A percentile compares a stretch with the other conserved stretches of the same genome.
These are phyloP conservation scores for Aspergillus asperescens DNA, from an alignment of 495 filamentous ascomycete genomes.

Conservation along the genomic window DNA sequence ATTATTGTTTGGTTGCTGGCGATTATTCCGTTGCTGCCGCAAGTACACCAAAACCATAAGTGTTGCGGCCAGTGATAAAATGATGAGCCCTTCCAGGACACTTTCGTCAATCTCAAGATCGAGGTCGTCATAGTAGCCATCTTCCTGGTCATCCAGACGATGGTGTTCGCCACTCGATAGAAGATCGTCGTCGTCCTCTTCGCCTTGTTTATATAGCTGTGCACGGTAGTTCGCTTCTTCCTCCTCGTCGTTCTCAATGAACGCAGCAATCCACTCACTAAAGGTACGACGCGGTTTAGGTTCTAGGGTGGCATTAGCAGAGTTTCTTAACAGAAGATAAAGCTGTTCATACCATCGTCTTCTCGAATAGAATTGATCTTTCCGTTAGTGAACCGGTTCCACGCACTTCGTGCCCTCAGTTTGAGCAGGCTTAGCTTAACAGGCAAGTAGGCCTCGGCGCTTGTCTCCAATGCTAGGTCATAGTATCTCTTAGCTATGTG, in stretches of 20 bases:
- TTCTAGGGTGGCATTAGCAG: constrained; percentile 32
- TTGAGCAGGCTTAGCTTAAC: constrained; percentile 86
- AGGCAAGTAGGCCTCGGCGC: constrained; percentile 89
- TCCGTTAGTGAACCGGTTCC: constrained; percentile 89
- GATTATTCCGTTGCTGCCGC: constrained; percentile 65
- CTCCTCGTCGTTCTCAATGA: constrained; percentile 66
- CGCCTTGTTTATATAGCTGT: constrained; percentile 53
- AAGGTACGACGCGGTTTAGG: constrained; percentile 67
- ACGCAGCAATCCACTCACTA: constrained; percentile 76
- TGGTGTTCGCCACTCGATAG: constrained; percentile 45
- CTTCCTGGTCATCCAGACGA: constrained; percentile 48
- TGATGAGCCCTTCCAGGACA: constrained; percentile 77
- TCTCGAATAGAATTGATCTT: constrained; percentile 85
- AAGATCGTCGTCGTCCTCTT: constrained; percentile 52
- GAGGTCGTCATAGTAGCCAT: constrained; percentile 61
- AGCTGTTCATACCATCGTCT: constrained; percentile 62
- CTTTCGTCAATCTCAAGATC: constrained; percentile 65
- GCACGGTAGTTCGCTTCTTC: constrained; percentile 40
- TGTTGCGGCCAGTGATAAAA: constrained; percentile 68
- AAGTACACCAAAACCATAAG: constrained; percentile 78
- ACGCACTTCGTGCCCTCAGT: constrained; percentile 74
- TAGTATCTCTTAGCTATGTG: constrained; percentile 96
- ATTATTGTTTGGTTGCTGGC: constrained; percentile 45
- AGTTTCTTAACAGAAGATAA: not conserved
- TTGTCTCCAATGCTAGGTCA: constrained; percentile 84